A percentile compares a stretch with the other conserved stretches of the same genome.
Conservation (phyloP, 1,284 basidiomycete genomes). For the Schizophyllum commune region DNA sequence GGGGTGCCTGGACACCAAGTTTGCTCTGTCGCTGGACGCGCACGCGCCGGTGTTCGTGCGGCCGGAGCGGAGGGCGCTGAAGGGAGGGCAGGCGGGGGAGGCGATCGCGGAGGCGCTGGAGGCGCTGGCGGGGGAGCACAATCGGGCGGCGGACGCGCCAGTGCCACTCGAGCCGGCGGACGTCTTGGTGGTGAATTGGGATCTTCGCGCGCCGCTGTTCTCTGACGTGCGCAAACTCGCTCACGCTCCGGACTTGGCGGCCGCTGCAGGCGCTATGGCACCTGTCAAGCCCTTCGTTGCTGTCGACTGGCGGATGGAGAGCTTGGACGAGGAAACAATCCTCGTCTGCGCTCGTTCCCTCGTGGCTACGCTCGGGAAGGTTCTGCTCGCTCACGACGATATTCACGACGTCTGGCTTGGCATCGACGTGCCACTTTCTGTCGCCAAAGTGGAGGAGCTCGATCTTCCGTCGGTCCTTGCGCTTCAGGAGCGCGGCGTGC, state of each 20-base stretch:
- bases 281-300: slow-evolving; percentile 31
- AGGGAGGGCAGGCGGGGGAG: not conserved
- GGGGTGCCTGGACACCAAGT: not conserved
- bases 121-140: not conserved
- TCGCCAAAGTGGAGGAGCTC: not conserved
- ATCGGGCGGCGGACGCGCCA: not conserved
- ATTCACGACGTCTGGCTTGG: not conserved
- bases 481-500: not conserved
- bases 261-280: slow-evolving; percentile 28
- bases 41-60: not conserved
- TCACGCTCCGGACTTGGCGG: slow-evolving; percentile 32
- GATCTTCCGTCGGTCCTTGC: not conserved
- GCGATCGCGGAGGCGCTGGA: not conserved
- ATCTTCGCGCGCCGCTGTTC: slow-evolving; percentile 35
- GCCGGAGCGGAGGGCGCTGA: not conserved
- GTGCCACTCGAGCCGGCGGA: slow-evolving; percentile 13
- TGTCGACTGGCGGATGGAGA: slow-evolving; percentile 47
- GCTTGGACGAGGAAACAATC: slow-evolving; percentile 28
- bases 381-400: not conserved
- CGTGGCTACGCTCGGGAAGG: not conserved
- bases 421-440: not conserved
- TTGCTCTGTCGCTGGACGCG: slow-evolving; percentile 1
- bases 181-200: slow-evolving; percentile 39
- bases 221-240: slow-evolving; percentile 6
- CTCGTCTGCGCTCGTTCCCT: slow-evolving; percentile 25